These are phyloP conservation scores for Colletotrichum sp. DNA, from an alignment of 2,329 filamentous ascomycete genomes.

Conservation along the genomic window DNA sequence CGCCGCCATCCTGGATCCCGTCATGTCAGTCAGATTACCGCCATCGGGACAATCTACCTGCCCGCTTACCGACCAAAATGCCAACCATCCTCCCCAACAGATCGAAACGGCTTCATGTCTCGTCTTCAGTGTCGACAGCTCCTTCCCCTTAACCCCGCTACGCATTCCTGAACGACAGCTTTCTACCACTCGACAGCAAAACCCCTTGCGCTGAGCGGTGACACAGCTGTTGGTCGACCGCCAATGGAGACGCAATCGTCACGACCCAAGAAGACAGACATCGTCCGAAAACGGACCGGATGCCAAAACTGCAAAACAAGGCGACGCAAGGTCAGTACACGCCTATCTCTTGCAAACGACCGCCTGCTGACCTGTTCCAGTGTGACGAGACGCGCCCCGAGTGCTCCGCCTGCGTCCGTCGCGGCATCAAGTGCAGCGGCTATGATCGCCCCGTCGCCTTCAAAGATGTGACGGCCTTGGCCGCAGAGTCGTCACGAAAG, in stretches of 20 bases:
- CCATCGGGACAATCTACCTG: background rate
- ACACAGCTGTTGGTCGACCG: background rate
- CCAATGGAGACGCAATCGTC: background rate
- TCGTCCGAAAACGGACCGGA: slow-evolving; percentile 13
- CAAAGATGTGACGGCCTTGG: slow-evolving; percentile 5
- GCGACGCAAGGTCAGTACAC: background rate
- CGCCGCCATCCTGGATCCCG: background rate
- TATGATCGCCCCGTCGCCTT: slow-evolving; percentile 9
- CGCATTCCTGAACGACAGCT: background rate
- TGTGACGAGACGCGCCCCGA: slow-evolving; percentile 14
- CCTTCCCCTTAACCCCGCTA: background rate
- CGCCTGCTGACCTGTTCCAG: background rate
- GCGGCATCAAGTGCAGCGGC: slow-evolving; percentile 12
- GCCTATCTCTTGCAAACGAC: background rate
- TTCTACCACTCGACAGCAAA: background rate
- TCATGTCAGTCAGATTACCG: background rate
- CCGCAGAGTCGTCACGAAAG: slow-evolving; percentile 3
- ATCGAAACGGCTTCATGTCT: background rate
- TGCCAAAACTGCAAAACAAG: slow-evolving; percentile 14
- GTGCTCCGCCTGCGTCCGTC: background rate
- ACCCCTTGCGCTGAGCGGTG: background rate
- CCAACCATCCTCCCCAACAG: background rate
- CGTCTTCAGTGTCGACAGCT: background rate
- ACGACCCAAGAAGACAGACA: slow-evolving; percentile 10
- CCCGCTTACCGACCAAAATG: background rate